These are phyloP conservation scores for Westerdykella ornata DNA, from an alignment of 2,329 filamentous ascomycete genomes.

Conservation along the genomic window DNA sequence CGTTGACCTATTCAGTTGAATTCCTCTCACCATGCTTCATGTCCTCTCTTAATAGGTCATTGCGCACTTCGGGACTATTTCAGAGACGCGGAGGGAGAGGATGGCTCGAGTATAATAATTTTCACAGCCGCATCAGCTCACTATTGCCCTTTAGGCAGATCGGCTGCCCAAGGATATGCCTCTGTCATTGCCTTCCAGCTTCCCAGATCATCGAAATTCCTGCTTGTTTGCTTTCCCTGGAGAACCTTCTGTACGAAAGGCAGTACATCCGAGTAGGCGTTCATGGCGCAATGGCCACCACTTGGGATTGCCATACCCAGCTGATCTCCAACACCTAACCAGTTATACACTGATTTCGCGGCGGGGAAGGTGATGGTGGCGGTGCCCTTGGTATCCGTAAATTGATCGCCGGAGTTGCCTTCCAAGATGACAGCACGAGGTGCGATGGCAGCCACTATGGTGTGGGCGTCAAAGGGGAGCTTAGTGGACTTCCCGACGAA, in stretches of 20 bases:
- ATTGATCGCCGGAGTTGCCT: slow-evolving; percentile 39
- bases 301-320: slow-evolving; percentile 45
- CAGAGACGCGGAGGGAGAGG: too few relatives aligned
- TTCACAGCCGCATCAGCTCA: too few relatives aligned
- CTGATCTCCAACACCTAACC: slow-evolving; percentile 25
- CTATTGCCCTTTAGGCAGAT: slow-evolving; percentile 9
- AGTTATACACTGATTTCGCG: slow-evolving; percentile 31
- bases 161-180: slow-evolving; percentile 42
- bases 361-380: slow-evolving; percentile 32
- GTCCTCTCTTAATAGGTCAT: too few relatives aligned
- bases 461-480: slow-evolving; percentile 33
- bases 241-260: slow-evolving; percentile 47
- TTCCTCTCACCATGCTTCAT: too few relatives aligned
- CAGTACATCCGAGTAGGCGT: slow-evolving; percentile 43
- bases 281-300: slow-evolving; percentile 47
- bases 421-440: slow-evolving; percentile 31
- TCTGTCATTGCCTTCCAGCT: slow-evolving; percentile 43
- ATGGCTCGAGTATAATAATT: too few relatives aligned
- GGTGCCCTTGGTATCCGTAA: slow-evolving; percentile 46
- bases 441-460: slow-evolving; percentile 32
- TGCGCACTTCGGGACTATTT: too few relatives aligned
- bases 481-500: slow-evolving; percentile 28
- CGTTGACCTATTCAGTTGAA: too few relatives aligned
- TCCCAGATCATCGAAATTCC: slow-evolving; percentile 43
- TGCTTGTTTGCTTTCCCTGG: slow-evolving; percentile 42